Percentiles rank a stretch among this genome's conserved stretches.
Evolutionary conservation across 306 rosid genomes (phyloP).

Genomic region (Neltuma alba): DNA sequence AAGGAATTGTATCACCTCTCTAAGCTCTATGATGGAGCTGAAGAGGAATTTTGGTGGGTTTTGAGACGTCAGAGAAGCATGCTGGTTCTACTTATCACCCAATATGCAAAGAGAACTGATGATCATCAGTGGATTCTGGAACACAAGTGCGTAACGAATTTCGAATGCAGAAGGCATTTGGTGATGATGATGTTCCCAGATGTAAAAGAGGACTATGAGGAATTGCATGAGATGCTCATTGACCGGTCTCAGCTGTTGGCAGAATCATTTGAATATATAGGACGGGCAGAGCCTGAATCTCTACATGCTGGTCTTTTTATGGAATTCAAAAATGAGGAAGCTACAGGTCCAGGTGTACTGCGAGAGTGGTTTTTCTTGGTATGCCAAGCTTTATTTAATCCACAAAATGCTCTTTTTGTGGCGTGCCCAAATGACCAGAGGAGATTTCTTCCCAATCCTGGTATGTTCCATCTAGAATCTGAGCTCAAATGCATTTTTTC

Average conservation of each 20-base stretch:
- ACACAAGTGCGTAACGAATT: conserved; percentile 70
- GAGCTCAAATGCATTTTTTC: conserved; percentile 3
- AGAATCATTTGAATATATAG: conserved; percentile 86
- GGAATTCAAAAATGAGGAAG: conserved; percentile 98
- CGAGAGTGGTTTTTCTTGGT: conserved; percentile 94
- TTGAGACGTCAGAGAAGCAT: conserved; percentile 52
- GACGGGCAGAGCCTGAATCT: conserved; percentile 64
- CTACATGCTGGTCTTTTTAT: conserved; percentile 80
- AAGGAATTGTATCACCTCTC: conserved; percentile 68
- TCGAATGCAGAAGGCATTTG: conserved; percentile 86
- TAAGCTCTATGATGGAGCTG: conserved; percentile 62
- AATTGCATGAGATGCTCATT: conserved; percentile 94
- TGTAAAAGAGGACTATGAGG: conserved; percentile 85
- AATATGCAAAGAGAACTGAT: conserved; percentile 66
- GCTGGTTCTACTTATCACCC: conserved; percentile 55
- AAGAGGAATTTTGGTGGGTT: conserved; percentile 58
- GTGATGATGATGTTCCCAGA: conserved; percentile 91
- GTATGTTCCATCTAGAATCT: conserved; percentile 48
- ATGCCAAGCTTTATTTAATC: conserved; percentile 84
- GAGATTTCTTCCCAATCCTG: conserved; percentile 87
- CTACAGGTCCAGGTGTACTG: conserved; percentile 97
- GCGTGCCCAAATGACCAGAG: conserved; percentile 81
- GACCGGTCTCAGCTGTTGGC: conserved; percentile 85
- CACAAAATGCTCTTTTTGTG: conserved; percentile 80
- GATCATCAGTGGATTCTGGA: conserved; percentile 80